Base-by-base conservation (phyloP, 108 stramenopile genomes). In the Schizochytrium sp. region DNA sequence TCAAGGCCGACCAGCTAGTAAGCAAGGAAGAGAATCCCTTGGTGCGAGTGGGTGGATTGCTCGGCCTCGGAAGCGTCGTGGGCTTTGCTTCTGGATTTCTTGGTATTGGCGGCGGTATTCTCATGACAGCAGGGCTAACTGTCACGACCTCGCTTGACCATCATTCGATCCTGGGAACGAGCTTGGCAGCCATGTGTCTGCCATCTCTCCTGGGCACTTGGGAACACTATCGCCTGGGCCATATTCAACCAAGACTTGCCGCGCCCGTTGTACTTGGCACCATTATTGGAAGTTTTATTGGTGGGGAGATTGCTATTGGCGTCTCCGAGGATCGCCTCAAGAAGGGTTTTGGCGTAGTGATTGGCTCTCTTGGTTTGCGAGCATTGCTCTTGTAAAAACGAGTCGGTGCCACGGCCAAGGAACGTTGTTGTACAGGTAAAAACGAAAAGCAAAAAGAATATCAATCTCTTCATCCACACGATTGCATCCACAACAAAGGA, bases 21-120 rank as follows among this genome's bases (percentile, higher is more conserved):
- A 34, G 34, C 34, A 34, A 69, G 8, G 21, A 28, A 23, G 34
- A 18, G 8, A 18, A 8, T 8, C 63, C 18, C 25, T 28, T 87
- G 16, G 12, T 10, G 57, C 21, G 58, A 10, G 87, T 12, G 8
- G 87, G 57, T 5, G 87, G 25, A 5, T 12, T 47, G 16, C 58
- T 87, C 16, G 55, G 29, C 41, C 57, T 87, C 19, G 87, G 87
- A 5, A 87, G 55, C 58, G 58, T 87, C 16, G 87, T 58, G 18
- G 87, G 87, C 12, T 58, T 87, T 21, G 16, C 29, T 19, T 57
- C 87, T 10, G 87, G 87, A 14, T 34, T 87, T 18, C 29, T 87
- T 5, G 87, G 87, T n/a, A 43, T 87, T 58, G 87, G 87, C 58
- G 87, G 87, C 34, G 87, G 87, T 58, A 43, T 43, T 19, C 87